Conservation (phyloP, 2,329 filamentous ascomycete genomes). For the Penicillium paneum region DNA sequence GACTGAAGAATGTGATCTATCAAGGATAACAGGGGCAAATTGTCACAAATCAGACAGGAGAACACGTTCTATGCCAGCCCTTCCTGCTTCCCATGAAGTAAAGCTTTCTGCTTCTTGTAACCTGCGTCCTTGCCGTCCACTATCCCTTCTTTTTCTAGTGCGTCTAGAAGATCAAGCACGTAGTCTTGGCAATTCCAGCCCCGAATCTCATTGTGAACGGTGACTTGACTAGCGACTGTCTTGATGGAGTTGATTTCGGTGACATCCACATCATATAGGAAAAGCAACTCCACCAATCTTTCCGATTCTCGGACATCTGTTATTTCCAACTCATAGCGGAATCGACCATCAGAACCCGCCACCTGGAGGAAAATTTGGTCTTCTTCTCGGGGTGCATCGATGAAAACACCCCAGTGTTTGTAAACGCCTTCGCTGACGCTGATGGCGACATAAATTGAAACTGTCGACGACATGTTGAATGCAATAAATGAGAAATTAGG, state of each 20-base stretch:
- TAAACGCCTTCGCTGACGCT: neutral
- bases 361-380: neutral
- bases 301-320: neutral
- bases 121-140: slow-evolving; percentile 3
- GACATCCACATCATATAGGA: slow-evolving; percentile 5
- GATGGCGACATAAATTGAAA: neutral
- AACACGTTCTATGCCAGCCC: neutral
- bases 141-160: slow-evolving; percentile 14
- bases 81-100: slow-evolving; percentile 9
- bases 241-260: slow-evolving; percentile 12
- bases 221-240: slow-evolving; percentile 12
- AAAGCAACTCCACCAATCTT: slow-evolving; percentile 5
- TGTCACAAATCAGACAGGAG: neutral
- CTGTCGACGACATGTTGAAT: neutral
- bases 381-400: neutral
- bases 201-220: slow-evolving; percentile 20
- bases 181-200: slow-evolving; percentile 30
- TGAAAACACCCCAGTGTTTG: slow-evolving; percentile 1
- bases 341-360: neutral
- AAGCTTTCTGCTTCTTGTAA: slow-evolving; percentile 7
- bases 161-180: slow-evolving; percentile 25
- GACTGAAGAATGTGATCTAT: neutral
- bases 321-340: neutral
- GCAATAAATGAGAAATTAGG: neutral
- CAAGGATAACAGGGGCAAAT: neutral